Conservation (phyloP, 768 basidiomycete genomes). For the Tephrocybe sp. region DNA sequence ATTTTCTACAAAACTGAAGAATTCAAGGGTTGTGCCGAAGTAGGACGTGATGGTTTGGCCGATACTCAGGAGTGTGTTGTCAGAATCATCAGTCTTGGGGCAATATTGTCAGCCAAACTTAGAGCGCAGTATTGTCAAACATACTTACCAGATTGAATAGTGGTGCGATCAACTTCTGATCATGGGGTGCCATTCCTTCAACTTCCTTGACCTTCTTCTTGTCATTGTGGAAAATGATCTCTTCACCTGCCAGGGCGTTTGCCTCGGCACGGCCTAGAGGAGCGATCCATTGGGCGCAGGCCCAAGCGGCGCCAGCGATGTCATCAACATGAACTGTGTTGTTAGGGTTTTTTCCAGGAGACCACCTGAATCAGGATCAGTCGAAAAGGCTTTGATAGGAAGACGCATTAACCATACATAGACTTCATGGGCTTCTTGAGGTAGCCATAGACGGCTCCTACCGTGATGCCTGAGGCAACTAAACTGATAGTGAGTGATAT, state of each 20-base stretch:
- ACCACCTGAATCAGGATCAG: conserved; percentile 50
- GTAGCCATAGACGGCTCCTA: conserved; percentile 79
- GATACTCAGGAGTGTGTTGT: conserved; percentile 64
- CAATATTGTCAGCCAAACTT: neutral
- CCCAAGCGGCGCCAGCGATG: conserved; percentile 74
- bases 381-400: conserved; percentile 11
- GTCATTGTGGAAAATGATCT: conserved; percentile 65
- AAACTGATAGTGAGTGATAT: conserved; percentile 13
- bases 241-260: conserved; percentile 61
- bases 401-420: conserved; percentile 44
- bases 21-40: conserved; percentile 81
- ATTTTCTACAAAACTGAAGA: conserved; percentile 68
- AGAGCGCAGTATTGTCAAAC: neutral
- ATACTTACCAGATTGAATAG: conserved; percentile 74
- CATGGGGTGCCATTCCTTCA: conserved; percentile 55
- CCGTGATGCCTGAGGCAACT: conserved; percentile 73
- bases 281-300: conserved; percentile 75
- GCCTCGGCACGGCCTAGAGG: conserved; percentile 62
- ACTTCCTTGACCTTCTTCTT: conserved; percentile 66
- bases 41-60: conserved; percentile 64
- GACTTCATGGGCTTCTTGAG: conserved; percentile 85
- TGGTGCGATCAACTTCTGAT: conserved; percentile 62
- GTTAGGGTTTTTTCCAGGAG: conserved; percentile 71
- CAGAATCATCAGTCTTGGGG: conserved; percentile 70
- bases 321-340: conserved; percentile 80